A percentile compares a stretch with the other conserved stretches of the same genome.
These are phyloP conservation scores for Russula virescens DNA, from an alignment of 768 basidiomycete species.

Conservation along the genomic window DNA sequence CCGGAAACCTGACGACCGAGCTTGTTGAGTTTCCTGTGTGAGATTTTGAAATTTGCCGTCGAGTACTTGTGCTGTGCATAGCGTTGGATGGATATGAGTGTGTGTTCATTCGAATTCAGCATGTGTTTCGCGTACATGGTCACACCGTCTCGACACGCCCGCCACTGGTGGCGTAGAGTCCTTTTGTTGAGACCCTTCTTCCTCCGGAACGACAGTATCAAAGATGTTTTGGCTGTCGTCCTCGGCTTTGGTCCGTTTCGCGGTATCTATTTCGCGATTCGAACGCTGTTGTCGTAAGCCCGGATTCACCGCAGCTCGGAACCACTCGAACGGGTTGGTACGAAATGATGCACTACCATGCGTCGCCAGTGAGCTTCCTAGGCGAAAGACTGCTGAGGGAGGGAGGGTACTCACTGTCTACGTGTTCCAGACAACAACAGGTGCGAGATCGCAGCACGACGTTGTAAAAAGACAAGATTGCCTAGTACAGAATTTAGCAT, in stretches of 20 bases:
- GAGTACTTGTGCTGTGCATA: conserved; percentile 79
- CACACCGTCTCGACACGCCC: conserved; percentile 10
- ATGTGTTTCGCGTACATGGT: conserved; percentile 14
- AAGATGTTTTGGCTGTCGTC: conserved; percentile 48
- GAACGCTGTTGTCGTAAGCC: conserved; percentile 16
- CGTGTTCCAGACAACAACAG: conserved; percentile 17
- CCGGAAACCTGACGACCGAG: conserved; percentile 83
- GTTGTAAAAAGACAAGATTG: conserved; percentile 3
- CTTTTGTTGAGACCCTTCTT: background rate
- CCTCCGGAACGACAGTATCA: conserved; percentile 28
- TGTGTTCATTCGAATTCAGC: background rate
- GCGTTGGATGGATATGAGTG: background rate
- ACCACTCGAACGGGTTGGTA: conserved; percentile 22
- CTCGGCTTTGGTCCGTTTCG: conserved; percentile 40
- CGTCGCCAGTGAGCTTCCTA: background rate
- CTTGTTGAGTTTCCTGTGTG: conserved; percentile 87
- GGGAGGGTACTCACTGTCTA: conserved; percentile 11
- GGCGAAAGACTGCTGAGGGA: background rate
- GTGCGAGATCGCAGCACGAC: conserved; percentile 3
- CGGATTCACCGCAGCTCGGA: conserved; percentile 18
- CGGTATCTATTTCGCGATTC: conserved; percentile 24
- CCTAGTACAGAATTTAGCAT: conserved; percentile 1
- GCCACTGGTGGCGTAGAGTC: conserved; percentile 1
- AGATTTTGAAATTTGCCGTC: conserved; percentile 89
- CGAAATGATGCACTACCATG: conserved; percentile 22